A percentile compares a stretch with the other conserved stretches of the same genome.
These are phyloP conservation scores for Musa troglodytarum DNA, from an alignment of 176 grass and related monocot species.

Conservation along the genomic window DNA sequence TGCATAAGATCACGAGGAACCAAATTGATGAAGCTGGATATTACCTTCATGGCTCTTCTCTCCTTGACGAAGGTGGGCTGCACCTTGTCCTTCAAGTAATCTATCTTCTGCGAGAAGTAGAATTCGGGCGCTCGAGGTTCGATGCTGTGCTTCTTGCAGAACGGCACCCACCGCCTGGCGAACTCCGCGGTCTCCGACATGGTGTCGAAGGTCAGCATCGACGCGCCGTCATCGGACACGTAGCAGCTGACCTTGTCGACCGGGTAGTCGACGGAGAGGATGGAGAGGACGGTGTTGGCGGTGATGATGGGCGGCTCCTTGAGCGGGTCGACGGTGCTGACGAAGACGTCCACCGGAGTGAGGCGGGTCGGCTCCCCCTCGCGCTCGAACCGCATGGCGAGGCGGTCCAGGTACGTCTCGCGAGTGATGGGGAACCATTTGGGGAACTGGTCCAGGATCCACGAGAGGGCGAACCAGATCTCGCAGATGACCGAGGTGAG, in stretches of 20 bases:
- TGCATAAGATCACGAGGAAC: background rate
- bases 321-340: slow-evolving; percentile 83
- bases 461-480: slow-evolving; percentile 95
- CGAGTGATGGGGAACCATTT: slow-evolving; percentile 84
- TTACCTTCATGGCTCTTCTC: slow-evolving; percentile 76
- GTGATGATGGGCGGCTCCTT: slow-evolving; percentile 97
- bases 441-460: slow-evolving; percentile 96
- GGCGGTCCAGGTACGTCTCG: slow-evolving; percentile 91
- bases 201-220: slow-evolving; percentile 88
- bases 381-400: slow-evolving; percentile 66
- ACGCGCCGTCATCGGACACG: slow-evolving; percentile 89
- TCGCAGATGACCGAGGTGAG: slow-evolving; percentile 78
- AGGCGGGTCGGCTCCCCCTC: slow-evolving; percentile 59
- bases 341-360: slow-evolving; percentile 67
- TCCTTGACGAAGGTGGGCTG: slow-evolving; percentile 92
- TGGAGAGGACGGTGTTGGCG: slow-evolving; percentile 89
- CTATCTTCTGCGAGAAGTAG: slow-evolving; percentile 99
- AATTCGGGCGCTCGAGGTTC: slow-evolving; percentile 86
- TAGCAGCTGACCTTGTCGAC: slow-evolving; percentile 84
- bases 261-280: slow-evolving; percentile 89
- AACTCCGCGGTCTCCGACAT: slow-evolving; percentile 87
- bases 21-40: background rate
- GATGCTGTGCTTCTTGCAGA: slow-evolving; percentile 89
- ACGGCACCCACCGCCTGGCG: slow-evolving; percentile 83
- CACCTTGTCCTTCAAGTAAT: slow-evolving; percentile 98